Base-by-base conservation (phyloP, 164 flowering plant species). In the Dillenia suffruticosa region DNA sequence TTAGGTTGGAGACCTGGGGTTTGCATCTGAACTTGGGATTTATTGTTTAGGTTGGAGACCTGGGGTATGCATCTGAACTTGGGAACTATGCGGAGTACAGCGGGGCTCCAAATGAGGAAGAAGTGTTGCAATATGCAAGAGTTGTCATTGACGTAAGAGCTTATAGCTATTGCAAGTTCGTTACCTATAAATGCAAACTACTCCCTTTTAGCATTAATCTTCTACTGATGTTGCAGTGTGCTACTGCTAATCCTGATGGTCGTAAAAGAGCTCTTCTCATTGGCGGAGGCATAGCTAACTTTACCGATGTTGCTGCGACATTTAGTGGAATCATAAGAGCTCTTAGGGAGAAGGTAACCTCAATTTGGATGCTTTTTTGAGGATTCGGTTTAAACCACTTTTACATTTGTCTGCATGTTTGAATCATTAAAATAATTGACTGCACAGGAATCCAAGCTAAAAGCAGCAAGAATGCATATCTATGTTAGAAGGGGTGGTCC, bases 251-350 rank as follows among this genome's bases (percentile, higher is more conserved):
- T 6, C 70, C 70, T 60, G 70, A 67, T 60, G 70, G 70, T 10
- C 70, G 70, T 14, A 47, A 46, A 17, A 67, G 70, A 45, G 70
- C 65, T 44, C 70, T 67, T 56, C 51, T 67, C 8, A 44, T 67
- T 53, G 70, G 70, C 46, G 65, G 70, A 24, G 70, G 70, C 8
- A 67, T 67, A 45, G 70, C 70, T 15, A 67, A 67, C 57, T 67
- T 67, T 49, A 67, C 70, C 40, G 70, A 67, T 61, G 70, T 67
- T 61, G 70, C 70, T 54, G 70, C 70, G 9, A 67, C 70, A 12
- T 67, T 67, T 63, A 67, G 56, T 61, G 70, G 70, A 12, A 67
- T 67, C 10, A 67, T 67, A n/a, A 13, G 70, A 12, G 70, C 70
- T 9, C 24, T 67, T 10, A 67, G 44, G 65, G 70, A 67, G 57